phyloP scores from a whole-genome alignment of 2,329 filamentous ascomycete species.

The Calycina herbarum region DNA sequence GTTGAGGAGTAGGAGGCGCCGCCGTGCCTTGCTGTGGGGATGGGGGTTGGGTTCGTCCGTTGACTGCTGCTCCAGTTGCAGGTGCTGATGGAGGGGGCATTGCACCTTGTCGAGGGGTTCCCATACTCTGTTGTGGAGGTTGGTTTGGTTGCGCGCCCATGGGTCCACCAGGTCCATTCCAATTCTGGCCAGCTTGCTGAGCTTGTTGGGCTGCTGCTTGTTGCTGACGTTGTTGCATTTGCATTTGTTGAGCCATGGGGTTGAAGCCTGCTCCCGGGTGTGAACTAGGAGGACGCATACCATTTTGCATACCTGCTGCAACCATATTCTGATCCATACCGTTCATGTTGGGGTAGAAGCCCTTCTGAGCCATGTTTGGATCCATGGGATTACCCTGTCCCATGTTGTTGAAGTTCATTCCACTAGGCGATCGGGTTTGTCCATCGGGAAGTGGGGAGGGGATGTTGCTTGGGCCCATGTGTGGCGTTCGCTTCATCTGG shows the following conservation, averaged over 20 bases:
- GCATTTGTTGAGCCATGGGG: conserved; percentile 40
- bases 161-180: conserved; percentile 40
- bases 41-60: conserved; percentile 58
- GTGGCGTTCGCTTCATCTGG: conserved; percentile 76
- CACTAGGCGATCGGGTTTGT: conserved; percentile 66
- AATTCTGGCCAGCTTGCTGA: conserved; percentile 31
- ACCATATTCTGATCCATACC: conserved; percentile 55
- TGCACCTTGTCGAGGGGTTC: conserved; percentile 69
- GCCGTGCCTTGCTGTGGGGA: conserved; percentile 63
- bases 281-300: conserved; percentile 68
- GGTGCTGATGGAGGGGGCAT: conserved; percentile 69
- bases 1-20: conserved; percentile 75
- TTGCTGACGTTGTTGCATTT: conserved; percentile 47
- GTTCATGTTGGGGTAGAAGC: conserved; percentile 55
- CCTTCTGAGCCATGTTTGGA: conserved; percentile 56
- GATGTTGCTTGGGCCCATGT: conserved; percentile 68
- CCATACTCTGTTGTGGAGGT: conserved; percentile 42
- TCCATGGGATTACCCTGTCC: conserved; percentile 53
- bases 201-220: conserved; percentile 30
- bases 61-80: conserved; percentile 46
- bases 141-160: conserved; percentile 49
- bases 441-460: conserved; percentile 73
- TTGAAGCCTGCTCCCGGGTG: conserved; percentile 59
- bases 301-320: conserved; percentile 57
- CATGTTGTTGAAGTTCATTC: conserved; percentile 60